These are phyloP conservation scores for Trichoderma oligosporum DNA, from an alignment of 2,329 filamentous ascomycete genomes.

Conservation along the genomic window DNA sequence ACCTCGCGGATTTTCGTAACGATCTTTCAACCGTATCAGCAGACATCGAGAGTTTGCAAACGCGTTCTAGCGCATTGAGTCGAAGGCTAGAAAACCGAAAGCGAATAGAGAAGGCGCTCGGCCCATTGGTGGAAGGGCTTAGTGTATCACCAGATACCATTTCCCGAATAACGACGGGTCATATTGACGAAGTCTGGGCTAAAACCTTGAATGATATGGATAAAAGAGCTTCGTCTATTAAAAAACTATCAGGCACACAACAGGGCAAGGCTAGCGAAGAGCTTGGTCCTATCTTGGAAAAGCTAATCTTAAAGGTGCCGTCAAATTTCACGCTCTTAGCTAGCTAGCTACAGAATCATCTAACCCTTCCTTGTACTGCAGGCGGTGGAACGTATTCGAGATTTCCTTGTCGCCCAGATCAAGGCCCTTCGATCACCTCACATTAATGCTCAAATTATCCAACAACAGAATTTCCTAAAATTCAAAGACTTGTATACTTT, in stretches of 20 bases:
- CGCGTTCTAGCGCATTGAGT: conserved; percentile 77
- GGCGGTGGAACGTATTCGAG: conserved; percentile 90
- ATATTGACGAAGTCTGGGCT: conserved; percentile 86
- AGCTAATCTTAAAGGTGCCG: conserved; percentile 74
- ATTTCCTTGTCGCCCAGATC: conserved; percentile 91
- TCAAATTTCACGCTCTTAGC: neutral
- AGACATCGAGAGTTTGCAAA: conserved; percentile 91
- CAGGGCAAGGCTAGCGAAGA: conserved; percentile 76
- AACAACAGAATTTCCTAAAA: conserved; percentile 83
- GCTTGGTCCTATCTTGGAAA: conserved; percentile 77
- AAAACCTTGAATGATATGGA: conserved; percentile 81
- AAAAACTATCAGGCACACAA: conserved; percentile 60
- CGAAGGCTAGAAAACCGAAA: conserved; percentile 83
- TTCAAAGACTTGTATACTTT: conserved; percentile 89
- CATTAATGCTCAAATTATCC: conserved; percentile 95
- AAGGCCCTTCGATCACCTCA: conserved; percentile 90
- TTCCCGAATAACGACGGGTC: conserved; percentile 78
- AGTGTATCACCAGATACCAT: conserved; percentile 82
- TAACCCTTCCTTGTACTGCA: conserved; percentile 29
- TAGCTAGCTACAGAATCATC: conserved; percentile 13
- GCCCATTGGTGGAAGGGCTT: conserved; percentile 86
- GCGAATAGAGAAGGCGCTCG: conserved; percentile 81
- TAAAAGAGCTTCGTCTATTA: conserved; percentile 67
- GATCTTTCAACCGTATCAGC: conserved; percentile 89
- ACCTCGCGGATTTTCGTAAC: conserved; percentile 87